Evolutionary conservation across 176 grass and related monocot genomes (phyloP).

Genomic region (Luzula sylvatica): DNA sequence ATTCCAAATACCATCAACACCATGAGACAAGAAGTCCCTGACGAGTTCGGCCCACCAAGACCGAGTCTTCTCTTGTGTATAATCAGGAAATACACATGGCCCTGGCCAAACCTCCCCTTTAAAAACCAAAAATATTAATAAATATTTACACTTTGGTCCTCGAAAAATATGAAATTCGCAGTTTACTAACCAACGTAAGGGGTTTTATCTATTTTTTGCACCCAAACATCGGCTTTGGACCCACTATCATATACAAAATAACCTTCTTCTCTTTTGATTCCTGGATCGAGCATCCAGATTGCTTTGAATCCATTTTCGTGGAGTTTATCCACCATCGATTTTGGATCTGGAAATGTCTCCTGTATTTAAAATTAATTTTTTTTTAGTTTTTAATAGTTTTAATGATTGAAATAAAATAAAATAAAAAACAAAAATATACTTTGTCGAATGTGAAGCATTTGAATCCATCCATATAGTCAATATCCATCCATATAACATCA

Average conservation of each 20-base stretch:
- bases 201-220: conserved; percentile 47
- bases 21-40: conserved; percentile 65
- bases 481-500: conserved; percentile 99
- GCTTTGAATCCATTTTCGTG: conserved; percentile 66
- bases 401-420: neutral
- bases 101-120: conserved; percentile 88
- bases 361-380: conserved; percentile 14
- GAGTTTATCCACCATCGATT: conserved; percentile 69
- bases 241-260: conserved; percentile 83
- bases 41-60: conserved; percentile 86
- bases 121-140: conserved; percentile 17
- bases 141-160: neutral
- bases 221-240: conserved; percentile 67
- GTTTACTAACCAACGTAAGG: conserved; percentile 68
- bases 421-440: conserved; percentile 28
- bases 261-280: conserved; percentile 74
- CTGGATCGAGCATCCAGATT: conserved; percentile 99
- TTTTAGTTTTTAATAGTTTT: neutral
- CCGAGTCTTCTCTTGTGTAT: conserved; percentile 58
- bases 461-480: conserved; percentile 98
- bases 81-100: conserved; percentile 97
- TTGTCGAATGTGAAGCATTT: conserved; percentile 86
- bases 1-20: conserved; percentile 96
- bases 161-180: neutral
- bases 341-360: conserved; percentile 65